Conservation (phyloP, 768 basidiomycete genomes). For the Rhodotorula graminis region DNA sequence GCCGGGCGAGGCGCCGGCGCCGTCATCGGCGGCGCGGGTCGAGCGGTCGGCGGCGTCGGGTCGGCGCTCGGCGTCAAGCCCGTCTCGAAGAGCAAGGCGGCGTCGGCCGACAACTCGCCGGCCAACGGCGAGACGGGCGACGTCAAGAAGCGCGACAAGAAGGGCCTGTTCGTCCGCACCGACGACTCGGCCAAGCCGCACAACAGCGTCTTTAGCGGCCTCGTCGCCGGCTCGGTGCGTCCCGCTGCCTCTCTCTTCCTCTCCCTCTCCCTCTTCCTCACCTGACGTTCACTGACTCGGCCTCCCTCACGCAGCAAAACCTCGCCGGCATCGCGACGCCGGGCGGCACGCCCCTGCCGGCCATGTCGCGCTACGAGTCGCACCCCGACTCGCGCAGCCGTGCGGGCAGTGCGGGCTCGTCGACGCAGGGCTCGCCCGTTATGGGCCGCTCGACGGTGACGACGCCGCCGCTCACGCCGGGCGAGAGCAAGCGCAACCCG, state of each 20-base stretch:
- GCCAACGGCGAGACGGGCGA: constrained; percentile 11
- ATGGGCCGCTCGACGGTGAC: constrained; percentile 10
- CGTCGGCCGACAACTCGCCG: constrained; percentile 23
- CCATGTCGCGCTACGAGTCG: constrained; percentile 55
- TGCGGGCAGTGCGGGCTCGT: constrained; percentile 12
- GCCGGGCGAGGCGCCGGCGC: constrained; percentile 27
- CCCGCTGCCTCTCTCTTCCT: not conserved
- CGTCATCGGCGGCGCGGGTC: constrained; percentile 17
- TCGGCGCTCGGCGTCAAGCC: constrained; percentile 1
- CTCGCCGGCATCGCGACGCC: constrained; percentile 63
- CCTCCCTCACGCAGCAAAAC: constrained; percentile 46
- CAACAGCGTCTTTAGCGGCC: constrained; percentile 64
- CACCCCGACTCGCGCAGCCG: not conserved
- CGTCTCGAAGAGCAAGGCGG: not conserved
- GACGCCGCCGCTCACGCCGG: constrained; percentile 1
- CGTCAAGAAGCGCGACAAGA: constrained; percentile 14
- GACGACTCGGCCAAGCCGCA: constrained; percentile 52
- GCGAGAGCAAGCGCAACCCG: constrained; percentile 19
- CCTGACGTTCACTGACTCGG: too few relatives aligned
- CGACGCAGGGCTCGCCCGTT: constrained; percentile 6
- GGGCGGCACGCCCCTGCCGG: constrained; percentile 37
- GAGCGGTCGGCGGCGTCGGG: constrained; percentile 9
- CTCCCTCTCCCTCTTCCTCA: not conserved
- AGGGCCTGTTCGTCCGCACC: constrained; percentile 28
- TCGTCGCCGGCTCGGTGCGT: constrained; percentile 61